Conservation (phyloP, 345 rosid species). For the Microcos paniculata region DNA sequence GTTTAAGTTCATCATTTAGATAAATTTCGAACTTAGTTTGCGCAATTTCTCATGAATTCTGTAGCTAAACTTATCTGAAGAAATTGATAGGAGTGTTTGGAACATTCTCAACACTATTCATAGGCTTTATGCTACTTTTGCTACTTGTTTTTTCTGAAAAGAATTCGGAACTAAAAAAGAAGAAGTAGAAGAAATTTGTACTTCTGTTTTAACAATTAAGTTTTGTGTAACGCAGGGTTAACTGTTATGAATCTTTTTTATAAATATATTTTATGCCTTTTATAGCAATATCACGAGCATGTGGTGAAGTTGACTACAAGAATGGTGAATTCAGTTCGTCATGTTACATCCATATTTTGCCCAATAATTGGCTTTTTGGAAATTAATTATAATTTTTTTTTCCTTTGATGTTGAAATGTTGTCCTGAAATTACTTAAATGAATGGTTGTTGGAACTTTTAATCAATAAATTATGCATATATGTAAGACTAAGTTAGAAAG, state of each 20-base stretch:
- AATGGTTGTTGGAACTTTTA: background rate
- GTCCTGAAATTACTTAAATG: background rate
- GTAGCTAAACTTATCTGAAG: background rate
- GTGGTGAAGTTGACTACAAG: conserved; percentile 1
- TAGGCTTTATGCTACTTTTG: background rate
- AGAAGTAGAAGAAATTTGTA: background rate
- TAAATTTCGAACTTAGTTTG: background rate
- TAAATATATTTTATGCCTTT: background rate
- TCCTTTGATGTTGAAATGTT: background rate
- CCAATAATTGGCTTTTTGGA: background rate
- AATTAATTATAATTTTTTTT: background rate
- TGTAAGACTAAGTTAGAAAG: background rate
- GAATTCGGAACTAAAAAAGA: background rate
- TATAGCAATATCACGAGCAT: background rate
- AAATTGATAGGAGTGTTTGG: background rate
- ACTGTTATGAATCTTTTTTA: background rate
- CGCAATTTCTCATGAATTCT: background rate
- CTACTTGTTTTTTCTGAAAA: background rate
- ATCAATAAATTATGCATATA: background rate
- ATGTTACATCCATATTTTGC: background rate
- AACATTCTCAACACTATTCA: background rate
- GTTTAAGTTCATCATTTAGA: background rate
- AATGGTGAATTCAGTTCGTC: background rate
- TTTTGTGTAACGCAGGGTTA: background rate
- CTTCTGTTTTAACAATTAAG: background rate